Conservation (phyloP, 139 green algal species). For the Volvox africanus region DNA sequence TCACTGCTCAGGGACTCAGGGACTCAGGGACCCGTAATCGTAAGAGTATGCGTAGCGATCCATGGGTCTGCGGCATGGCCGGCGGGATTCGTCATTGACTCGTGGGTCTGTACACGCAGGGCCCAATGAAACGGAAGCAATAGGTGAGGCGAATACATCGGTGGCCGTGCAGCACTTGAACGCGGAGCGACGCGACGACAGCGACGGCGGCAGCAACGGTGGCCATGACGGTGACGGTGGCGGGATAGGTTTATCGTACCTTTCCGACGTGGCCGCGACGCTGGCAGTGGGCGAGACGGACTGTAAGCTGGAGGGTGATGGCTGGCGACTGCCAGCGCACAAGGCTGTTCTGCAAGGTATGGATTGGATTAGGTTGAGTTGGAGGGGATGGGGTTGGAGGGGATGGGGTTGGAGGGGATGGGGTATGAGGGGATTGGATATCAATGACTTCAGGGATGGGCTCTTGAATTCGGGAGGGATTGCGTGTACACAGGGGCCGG, state of each 20-base stretch:
- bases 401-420: too few relatives aligned
- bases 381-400: too few relatives aligned
- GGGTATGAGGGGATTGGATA: not conserved
- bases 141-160: not conserved
- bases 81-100: too few relatives aligned
- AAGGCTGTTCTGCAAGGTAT: slow-evolving; percentile 36
- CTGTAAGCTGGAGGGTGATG: slow-evolving; percentile 50
- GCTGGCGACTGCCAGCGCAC: slow-evolving; percentile 53
- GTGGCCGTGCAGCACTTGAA: not conserved
- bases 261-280: not conserved
- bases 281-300: slow-evolving; percentile 60
- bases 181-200: not conserved
- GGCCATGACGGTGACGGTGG: not conserved
- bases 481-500: too few relatives aligned
- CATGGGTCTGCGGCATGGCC: not conserved
- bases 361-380: too few relatives aligned
- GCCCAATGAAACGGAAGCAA: not conserved
- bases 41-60: not conserved
- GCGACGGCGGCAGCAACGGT: not conserved
- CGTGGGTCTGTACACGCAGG: not conserved
- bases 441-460: too few relatives aligned
- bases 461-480: too few relatives aligned
- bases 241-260: not conserved
- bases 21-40: too few relatives aligned
- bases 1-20: too few relatives aligned